These are phyloP conservation scores for Aphanomyces stellatus DNA, from an alignment of 352 stramenopile species.

Conservation along the genomic window DNA sequence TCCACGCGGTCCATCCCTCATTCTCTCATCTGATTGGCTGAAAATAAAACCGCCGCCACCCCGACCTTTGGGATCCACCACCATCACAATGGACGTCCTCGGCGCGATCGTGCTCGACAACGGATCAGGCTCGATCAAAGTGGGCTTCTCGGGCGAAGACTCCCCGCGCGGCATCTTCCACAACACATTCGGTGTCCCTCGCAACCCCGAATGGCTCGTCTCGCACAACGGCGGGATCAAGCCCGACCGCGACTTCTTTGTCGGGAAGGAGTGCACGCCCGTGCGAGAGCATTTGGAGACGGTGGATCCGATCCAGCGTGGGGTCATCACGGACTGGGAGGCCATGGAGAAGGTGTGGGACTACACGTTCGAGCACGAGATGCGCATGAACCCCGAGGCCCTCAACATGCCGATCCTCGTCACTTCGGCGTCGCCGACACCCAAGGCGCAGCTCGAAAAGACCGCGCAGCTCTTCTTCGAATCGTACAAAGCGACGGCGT, in stretches of 20 bases:
- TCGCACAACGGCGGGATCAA: conserved; percentile 49
- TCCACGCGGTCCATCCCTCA: no score
- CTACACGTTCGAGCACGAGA: conserved; percentile 70
- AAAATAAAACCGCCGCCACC: no score
- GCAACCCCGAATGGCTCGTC: conserved; percentile 77
- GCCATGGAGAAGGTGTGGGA: conserved; percentile 81
- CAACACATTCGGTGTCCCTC: conserved; percentile 49
- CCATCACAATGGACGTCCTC: conserved; percentile 19
- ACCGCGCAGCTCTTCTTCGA: conserved; percentile 85
- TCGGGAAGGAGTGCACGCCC: conserved; percentile 49
- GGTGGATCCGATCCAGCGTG: conserved; percentile 64
- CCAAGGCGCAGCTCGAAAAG: conserved; percentile 62
- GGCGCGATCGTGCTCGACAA: conserved; percentile 84
- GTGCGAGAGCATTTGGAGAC: conserved; percentile 61
- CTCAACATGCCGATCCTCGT: conserved; percentile 56
- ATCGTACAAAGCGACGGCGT: conserved; percentile 64
- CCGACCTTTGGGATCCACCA: no score
- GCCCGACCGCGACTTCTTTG: conserved; percentile 60
- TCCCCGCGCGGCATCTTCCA: conserved; percentile 63
- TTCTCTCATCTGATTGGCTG: no score
- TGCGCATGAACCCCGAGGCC: conserved; percentile 67
- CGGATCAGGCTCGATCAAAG: conserved; percentile 72
- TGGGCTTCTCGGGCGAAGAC: conserved; percentile 80
- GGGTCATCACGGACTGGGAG: conserved; percentile 78
- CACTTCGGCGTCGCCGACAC: conserved; percentile 43